Evolutionary conservation across 441 rosid species (phyloP), one percentile per base, ranked within the genome.

Genomic region (Lepidium campestre): DNA sequence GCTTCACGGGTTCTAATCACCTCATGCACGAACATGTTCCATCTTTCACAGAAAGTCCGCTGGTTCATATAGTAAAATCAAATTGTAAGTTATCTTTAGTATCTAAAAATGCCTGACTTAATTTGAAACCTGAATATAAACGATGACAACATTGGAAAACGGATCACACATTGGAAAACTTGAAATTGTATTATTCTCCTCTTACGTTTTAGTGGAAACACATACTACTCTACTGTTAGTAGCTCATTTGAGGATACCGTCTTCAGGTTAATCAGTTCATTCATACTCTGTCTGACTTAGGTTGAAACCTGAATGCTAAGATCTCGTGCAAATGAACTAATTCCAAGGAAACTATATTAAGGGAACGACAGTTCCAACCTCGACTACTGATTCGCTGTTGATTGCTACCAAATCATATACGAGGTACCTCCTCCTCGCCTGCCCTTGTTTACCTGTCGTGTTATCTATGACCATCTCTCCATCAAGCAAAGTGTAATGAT

Each of bases 381-480:
- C 97, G 29, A 82, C 75, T 34, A 91, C 47, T 20, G 99, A 84
- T 23, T 68, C 66, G 3, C 81, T 78, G 55, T 91, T 91, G 42
- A 91, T 55, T 67, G 96, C 98, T 76, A 94, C 89, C 82, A 91
- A 36, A 80, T 94, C 99, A 82, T 91, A 94, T 41, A 94, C 82
- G 39, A 94, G 94, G 75, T 91, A 94, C 85, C 99, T 88, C 78
- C 99, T 91, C 82, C 89, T 71, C 3, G 57, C 97, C 73, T 88
- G 85, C 83, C 84, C 90, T 46, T 74, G 80, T 2, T 89, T 80
- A 69, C 80, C 88, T 18, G 88, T 88, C 65, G 84, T 3, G 27
- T 78, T 86, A 72, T 94, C 99, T 45, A 94, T 88, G 62, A 94
- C 62, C 99, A 94, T 94, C 82, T 94, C 99, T 58, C 99, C 99